These are phyloP conservation scores for Botryobasidium botryosum DNA, from an alignment of 768 basidiomycete genomes.

Conservation along the genomic window DNA sequence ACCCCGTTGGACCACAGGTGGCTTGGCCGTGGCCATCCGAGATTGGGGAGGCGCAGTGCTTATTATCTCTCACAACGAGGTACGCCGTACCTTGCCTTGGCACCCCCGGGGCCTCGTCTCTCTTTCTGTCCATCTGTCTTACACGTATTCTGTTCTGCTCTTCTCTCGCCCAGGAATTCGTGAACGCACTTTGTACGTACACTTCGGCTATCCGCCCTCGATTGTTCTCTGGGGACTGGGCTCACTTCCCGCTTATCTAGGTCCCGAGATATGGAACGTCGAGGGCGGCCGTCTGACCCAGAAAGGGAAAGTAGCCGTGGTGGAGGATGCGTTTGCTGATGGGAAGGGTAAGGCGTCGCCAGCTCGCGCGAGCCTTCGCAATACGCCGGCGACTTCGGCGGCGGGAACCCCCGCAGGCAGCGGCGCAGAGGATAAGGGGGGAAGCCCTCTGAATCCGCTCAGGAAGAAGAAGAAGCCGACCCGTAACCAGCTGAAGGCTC, in stretches of 20 bases:
- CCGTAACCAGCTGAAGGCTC: conserved; percentile 77
- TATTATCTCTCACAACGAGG: conserved; percentile 83
- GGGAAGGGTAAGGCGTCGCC: conserved; percentile 28
- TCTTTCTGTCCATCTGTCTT: neutral
- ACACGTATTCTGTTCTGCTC: too few species aligned
- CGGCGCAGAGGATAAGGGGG: conserved; percentile 45
- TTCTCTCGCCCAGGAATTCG: conserved; percentile 66
- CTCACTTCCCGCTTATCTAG: conserved; percentile 28
- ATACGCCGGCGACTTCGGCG: conserved; percentile 52
- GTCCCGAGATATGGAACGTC: conserved; percentile 90
- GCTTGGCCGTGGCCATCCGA: conserved; percentile 83
- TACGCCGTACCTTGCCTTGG: neutral
- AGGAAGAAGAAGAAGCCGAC: conserved; percentile 86
- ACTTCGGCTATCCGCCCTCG: too few species aligned
- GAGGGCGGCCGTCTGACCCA: conserved; percentile 71
- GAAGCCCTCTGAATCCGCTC: conserved; percentile 17
- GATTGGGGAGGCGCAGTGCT: conserved; percentile 91
- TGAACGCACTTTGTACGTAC: conserved; percentile 57
- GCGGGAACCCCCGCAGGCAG: conserved; percentile 62
- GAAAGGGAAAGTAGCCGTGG: conserved; percentile 70
- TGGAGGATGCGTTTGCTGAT: conserved; percentile 72
- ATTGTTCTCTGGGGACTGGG: conserved; percentile 6
- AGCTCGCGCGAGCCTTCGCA: conserved; percentile 44
- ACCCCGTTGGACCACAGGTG: conserved; percentile 21
- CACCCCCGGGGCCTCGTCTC: neutral